Evolutionary conservation across 805 yeast genomes (phyloP), one percentile per base, ranked within the genome.

Genomic region (Starmerella ratchasimensis): DNA sequence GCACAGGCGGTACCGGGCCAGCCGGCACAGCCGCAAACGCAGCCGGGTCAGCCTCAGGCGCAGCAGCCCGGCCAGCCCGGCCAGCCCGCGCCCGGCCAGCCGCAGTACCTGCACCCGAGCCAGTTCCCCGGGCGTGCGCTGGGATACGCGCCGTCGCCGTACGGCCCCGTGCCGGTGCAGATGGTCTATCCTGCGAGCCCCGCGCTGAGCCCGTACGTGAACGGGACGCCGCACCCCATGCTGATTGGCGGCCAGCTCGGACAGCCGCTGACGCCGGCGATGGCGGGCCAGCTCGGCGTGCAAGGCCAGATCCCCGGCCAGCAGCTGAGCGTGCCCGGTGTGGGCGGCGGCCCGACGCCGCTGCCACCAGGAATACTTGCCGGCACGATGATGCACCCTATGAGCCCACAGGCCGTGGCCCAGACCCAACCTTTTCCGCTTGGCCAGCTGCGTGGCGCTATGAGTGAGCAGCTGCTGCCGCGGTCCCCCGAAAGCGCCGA

Each of bases 391-490:
- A 32, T 34, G 15, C 49, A 39, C 29, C 45, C 47, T 4, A 25
- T 39, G 34, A 36, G 39, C 28, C 46, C 44, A 20, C 41, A 43
- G 38, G 33, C 41, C 22, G 28, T 40, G 17, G 41, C 45, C 21
- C 48, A 41, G 29, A 32, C 45, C 4, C 23, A 28, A 20, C 29
- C 26, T 6, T 34, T 29, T 14, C 42, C 46, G 6, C 18, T 20
- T 8, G 15, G 41, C n/a, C 43, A 51, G 9, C 33, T 45, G 23
- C 45, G 52, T 8, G 54, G 53, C 16, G 44, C 49, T 19, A 48
- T 49, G 53, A 49, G 52, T 36, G 54, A 50, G 43, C 45, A 42
- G 36, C 43, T 49, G 38, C 46, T 46, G 16, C 54, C 53, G 16
- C 38, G 48, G 11, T 43, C 50, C 1, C 52, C 53, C 5, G 52